Evolutionary conservation across 2,329 filamentous ascomycete genomes (phyloP).

Genomic region (Macrophomina pseudophaseolina): DNA sequence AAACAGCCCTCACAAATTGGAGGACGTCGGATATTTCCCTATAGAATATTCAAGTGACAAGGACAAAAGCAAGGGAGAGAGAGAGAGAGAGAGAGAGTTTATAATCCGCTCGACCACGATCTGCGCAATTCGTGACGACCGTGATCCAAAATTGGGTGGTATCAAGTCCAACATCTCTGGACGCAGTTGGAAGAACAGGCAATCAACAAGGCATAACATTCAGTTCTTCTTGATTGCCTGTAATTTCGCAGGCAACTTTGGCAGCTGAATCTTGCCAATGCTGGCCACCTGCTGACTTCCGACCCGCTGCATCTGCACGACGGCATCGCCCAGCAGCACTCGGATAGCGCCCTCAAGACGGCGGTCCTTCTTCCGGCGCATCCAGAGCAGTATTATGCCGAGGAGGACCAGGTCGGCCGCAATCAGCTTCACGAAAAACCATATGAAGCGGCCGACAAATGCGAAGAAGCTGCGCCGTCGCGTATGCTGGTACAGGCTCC

Average conservation of each 20-base stretch:
- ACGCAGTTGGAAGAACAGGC: neutral
- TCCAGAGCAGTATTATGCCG: conserved; percentile 70
- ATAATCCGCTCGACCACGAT: conserved; percentile 14
- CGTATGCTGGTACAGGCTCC: conserved; percentile 70
- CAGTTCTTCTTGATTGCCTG: conserved; percentile 30
- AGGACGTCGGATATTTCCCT: no score
- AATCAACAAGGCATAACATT: neutral
- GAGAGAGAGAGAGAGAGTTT: neutral
- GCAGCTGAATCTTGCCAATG: conserved; percentile 35
- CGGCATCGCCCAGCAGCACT: conserved; percentile 60
- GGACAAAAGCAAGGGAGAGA: neutral
- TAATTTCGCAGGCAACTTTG: conserved; percentile 33
- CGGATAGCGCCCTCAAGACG: conserved; percentile 76
- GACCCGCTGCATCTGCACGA: conserved; percentile 44
- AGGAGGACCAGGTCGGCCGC: conserved; percentile 72
- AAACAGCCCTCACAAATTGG: neutral
- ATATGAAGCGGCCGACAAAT: conserved; percentile 74
- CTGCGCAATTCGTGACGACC: conserved; percentile 11
- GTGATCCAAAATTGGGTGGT: conserved; percentile 18
- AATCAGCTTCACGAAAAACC: conserved; percentile 74
- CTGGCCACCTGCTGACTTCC: conserved; percentile 33
- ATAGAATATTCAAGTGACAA: no score
- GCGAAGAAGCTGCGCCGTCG: conserved; percentile 68
- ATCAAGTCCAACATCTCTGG: conserved; percentile 12
- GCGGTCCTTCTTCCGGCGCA: conserved; percentile 72